phyloP scores from a whole-genome alignment of 352 stramenopile genomes.

The Phytophthora idaei region DNA sequence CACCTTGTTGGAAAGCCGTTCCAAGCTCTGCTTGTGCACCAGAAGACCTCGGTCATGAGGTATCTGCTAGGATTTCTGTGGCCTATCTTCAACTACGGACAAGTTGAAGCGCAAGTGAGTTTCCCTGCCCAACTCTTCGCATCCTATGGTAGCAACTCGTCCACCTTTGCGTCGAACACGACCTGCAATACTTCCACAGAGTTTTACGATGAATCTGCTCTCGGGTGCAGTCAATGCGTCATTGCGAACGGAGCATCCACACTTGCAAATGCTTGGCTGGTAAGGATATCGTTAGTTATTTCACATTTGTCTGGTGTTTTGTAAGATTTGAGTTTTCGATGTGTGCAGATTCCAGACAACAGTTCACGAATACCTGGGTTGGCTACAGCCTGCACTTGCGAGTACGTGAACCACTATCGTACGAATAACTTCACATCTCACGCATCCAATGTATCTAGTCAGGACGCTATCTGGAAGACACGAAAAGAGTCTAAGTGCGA shows the following conservation, averaged over 20 bases:
- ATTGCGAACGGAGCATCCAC: slow-evolving; percentile 39
- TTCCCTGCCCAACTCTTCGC: slow-evolving; percentile 19
- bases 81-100: slow-evolving; percentile 1
- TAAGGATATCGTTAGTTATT: slow-evolving; percentile 18
- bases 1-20: slow-evolving; percentile 25
- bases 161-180: slow-evolving; percentile 8
- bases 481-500: slow-evolving; percentile 47
- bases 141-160: slow-evolving; percentile 3
- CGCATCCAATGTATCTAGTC: slow-evolving; percentile 10
- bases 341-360: slow-evolving; percentile 43
- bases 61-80: slow-evolving; percentile 14
- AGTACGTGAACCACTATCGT: slow-evolving; percentile 25
- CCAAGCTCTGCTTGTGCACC: not conserved
- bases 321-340: not conserved
- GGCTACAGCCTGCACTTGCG: slow-evolving; percentile 48
- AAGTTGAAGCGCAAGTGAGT: slow-evolving; percentile 20
- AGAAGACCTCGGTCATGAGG: slow-evolving; percentile 7
- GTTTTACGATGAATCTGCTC: slow-evolving; percentile 63
- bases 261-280: slow-evolving; percentile 41
- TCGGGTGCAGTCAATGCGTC: slow-evolving; percentile 60
- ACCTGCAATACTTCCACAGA: slow-evolving; percentile 46
- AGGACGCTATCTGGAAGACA: slow-evolving; percentile 24
- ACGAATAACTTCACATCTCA: slow-evolving; percentile 9
- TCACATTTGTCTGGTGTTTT: not conserved
- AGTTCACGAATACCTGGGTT: slow-evolving; percentile 31